Conservation (phyloP, 148 eudicot genomes). For the Amaranthus palmeri region DNA sequence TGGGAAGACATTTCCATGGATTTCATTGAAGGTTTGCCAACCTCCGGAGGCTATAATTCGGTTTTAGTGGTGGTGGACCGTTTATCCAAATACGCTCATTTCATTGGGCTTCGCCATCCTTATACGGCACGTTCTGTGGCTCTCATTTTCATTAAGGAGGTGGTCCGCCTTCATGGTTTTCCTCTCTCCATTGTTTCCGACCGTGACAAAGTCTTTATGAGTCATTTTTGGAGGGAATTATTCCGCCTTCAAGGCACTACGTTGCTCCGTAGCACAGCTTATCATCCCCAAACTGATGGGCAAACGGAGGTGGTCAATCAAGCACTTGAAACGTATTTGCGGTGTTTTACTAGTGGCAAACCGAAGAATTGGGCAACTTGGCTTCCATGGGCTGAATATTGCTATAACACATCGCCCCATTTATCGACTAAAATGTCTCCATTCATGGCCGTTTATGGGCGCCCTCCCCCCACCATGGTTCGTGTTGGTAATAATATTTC, state of each 20-base stretch:
- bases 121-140: background rate
- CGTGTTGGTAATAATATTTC: background rate
- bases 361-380: background rate
- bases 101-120: background rate
- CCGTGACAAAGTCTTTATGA: background rate
- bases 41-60: background rate
- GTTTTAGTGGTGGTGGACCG: background rate
- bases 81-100: background rate
- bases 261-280: background rate
- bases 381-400: background rate
- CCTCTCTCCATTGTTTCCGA: no score
- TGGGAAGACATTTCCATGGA: background rate
- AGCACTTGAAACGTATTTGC: background rate
- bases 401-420: background rate
- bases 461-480: background rate
- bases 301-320: background rate
- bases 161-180: background rate
- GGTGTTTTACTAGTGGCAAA: background rate
- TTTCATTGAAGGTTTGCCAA: background rate
- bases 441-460: background rate
- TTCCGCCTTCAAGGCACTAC: background rate
- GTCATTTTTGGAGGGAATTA: background rate
- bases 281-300: constrained; percentile 2
- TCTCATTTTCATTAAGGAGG: background rate
- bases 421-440: background rate